phyloP scores from a whole-genome alignment of 306 rosid species.

The Ormosia emarginata region DNA sequence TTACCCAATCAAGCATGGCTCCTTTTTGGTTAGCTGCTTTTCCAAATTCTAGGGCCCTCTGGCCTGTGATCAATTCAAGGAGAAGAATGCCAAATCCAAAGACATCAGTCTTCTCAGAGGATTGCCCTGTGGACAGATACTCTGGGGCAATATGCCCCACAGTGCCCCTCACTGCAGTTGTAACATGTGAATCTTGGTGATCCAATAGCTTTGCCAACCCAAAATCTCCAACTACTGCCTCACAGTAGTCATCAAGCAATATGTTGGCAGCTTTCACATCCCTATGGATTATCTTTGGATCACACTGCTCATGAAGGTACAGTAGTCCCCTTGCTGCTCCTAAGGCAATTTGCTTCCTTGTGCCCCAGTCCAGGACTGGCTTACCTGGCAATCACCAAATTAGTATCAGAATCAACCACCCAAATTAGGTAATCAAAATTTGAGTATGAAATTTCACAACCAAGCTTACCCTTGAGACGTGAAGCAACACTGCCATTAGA shows the following conservation, averaged over 20 bases:
- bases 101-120: slow-evolving; percentile 51
- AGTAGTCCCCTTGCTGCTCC: slow-evolving; percentile 52
- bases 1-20: slow-evolving; percentile 56
- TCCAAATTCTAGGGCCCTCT: slow-evolving; percentile 49
- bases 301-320: slow-evolving; percentile 51
- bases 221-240: slow-evolving; percentile 54
- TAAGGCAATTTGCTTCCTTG: slow-evolving; percentile 46
- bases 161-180: slow-evolving; percentile 52
- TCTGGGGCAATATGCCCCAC: slow-evolving; percentile 54
- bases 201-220: slow-evolving; percentile 52
- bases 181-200: slow-evolving; percentile 54
- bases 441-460: neutral
- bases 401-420: neutral
- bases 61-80: slow-evolving; percentile 48
- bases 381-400: slow-evolving; percentile 33
- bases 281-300: slow-evolving; percentile 51
- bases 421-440: neutral
- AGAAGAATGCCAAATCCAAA: slow-evolving; percentile 54
- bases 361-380: slow-evolving; percentile 47
- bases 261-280: slow-evolving; percentile 53
- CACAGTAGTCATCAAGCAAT: slow-evolving; percentile 48
- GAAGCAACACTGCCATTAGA: slow-evolving; percentile 54
- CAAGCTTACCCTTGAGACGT: slow-evolving; percentile 44
- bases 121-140: slow-evolving; percentile 48
- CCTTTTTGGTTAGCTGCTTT: slow-evolving; percentile 47